These are phyloP conservation scores for Pseudogymnoascus sp. DNA, from an alignment of 2,329 filamentous ascomycete genomes.

Conservation along the genomic window DNA sequence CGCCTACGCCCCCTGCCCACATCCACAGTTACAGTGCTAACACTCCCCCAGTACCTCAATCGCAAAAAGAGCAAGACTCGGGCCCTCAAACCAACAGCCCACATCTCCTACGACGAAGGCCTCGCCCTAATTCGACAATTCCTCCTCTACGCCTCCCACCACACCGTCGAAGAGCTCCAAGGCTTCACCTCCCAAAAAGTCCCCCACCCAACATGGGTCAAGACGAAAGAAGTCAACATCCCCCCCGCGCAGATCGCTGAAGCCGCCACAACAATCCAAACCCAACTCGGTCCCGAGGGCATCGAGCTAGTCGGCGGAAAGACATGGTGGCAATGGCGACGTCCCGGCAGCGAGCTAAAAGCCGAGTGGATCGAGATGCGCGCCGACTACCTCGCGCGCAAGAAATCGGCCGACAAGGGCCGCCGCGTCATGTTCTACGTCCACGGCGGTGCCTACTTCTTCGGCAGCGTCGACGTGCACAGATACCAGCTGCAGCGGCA, in stretches of 20 bases:
- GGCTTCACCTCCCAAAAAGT: conserved; percentile 89
- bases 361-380: conserved; percentile 98
- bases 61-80: conserved; percentile 52
- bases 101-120: conserved; percentile 91
- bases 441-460: conserved; percentile 92
- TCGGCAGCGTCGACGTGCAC: conserved; percentile 92
- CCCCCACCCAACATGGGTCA: conserved; percentile 82
- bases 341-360: conserved; percentile 57
- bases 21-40: conserved; percentile 11
- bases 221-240: conserved; percentile 63
- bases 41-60: conserved; percentile 65
- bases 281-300: conserved; percentile 73
- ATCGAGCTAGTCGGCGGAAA: conserved; percentile 70
- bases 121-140: conserved; percentile 83
- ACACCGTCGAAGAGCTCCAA: conserved; percentile 90
- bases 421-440: conserved; percentile 87
- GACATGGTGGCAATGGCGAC: conserved; percentile 86
- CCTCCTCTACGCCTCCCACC: conserved; percentile 74
- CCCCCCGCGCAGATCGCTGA: conserved; percentile 55
- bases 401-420: conserved; percentile 51
- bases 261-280: conserved; percentile 61
- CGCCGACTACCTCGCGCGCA: conserved; percentile 68
- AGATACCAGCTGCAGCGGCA: conserved; percentile 97
- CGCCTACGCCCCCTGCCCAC: conserved; percentile 28
- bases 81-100: conserved; percentile 74